Percentiles rank a stretch among this genome's conserved stretches.
These are phyloP conservation scores for Urtica urens DNA, from an alignment of 306 rosid genomes.

Conservation along the genomic window DNA sequence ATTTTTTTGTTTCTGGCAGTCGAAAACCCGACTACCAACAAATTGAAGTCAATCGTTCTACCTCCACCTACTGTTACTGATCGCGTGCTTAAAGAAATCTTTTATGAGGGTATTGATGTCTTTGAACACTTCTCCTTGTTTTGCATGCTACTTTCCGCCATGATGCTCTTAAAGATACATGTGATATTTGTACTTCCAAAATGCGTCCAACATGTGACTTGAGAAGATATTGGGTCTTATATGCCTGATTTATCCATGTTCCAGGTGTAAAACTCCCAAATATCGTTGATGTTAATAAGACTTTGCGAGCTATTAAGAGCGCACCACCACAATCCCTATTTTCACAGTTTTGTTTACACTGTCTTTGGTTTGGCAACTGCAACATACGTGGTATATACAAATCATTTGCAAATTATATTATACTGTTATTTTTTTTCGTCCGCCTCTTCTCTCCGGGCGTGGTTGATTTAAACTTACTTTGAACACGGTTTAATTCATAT, in stretches of 20 bases:
- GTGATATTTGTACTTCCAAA: background rate
- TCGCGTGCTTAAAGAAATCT: constrained; percentile 82
- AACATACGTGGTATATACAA: constrained; percentile 64
- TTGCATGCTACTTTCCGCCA: background rate
- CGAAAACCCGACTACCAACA: constrained; percentile 66
- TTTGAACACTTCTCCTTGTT: constrained; percentile 15
- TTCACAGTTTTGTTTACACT: constrained; percentile 79
- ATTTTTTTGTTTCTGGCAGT: constrained; percentile 37
- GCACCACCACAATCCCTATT: constrained; percentile 76
- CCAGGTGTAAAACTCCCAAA: constrained; percentile 39
- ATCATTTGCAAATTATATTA: background rate
- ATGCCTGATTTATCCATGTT: constrained; percentile 11
- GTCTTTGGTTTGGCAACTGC: constrained; percentile 94
- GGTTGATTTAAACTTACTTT: constrained; percentile 1
- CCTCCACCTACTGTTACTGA: constrained; percentile 91
- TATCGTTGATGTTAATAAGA: constrained; percentile 43
- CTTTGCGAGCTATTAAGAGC: constrained; percentile 67
- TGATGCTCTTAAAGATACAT: too few species aligned
- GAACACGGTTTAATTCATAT: constrained; percentile 20
- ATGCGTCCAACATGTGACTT: constrained; percentile 7
- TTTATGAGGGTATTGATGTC: constrained; percentile 56
- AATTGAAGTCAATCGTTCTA: constrained; percentile 50
- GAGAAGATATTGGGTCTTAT: constrained; percentile 10
- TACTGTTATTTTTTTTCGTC: too few species aligned
- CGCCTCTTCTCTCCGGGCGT: too few species aligned